Percentiles rank a stretch among this genome's conserved stretches.
phyloP scores from a whole-genome alignment of 331 rosid species.

The Arachis monticola region DNA sequence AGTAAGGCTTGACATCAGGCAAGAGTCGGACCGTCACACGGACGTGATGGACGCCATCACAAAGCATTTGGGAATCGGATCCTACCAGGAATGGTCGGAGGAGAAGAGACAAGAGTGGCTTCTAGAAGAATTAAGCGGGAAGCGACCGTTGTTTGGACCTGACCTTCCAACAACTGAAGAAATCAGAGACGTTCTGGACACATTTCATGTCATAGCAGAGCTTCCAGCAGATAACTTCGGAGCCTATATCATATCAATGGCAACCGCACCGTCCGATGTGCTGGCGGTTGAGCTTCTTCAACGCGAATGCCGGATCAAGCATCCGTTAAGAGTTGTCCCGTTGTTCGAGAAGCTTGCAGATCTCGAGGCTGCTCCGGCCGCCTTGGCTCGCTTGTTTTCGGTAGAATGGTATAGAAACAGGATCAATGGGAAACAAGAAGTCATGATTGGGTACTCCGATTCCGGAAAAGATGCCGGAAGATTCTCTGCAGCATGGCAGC shows the following conservation, averaged over 20 bases:
- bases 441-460: slow-evolving; percentile 98
- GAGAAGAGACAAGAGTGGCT: slow-evolving; percentile 92
- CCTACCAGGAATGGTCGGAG: slow-evolving; percentile 96
- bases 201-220: slow-evolving; percentile 89
- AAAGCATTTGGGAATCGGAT: slow-evolving; percentile 87
- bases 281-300: slow-evolving; percentile 95
- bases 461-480: slow-evolving; percentile 99
- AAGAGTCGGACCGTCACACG: slow-evolving; percentile 94
- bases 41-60: slow-evolving; percentile 97
- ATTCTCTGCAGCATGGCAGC: slow-evolving; percentile 97
- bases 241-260: slow-evolving; percentile 99
- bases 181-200: slow-evolving; percentile 85
- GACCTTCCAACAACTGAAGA: slow-evolving; percentile 97
- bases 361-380: slow-evolving; percentile 97
- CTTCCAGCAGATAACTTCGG: slow-evolving; percentile 93
- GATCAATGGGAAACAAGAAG: slow-evolving; percentile 94
- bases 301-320: slow-evolving; percentile 81
- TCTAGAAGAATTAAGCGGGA: slow-evolving; percentile 81
- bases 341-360: slow-evolving; percentile 96
- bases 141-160: slow-evolving; percentile 93
- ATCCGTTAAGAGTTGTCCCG: slow-evolving; percentile 91
- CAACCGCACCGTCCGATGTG: slow-evolving; percentile 95
- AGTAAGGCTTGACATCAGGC: slow-evolving; percentile 96
- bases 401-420: slow-evolving; percentile 89
- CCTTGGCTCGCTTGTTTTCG: slow-evolving; percentile 83